Base-by-base conservation (phyloP, 2,329 filamentous ascomycete genomes). In the Colletotrichum sp. region DNA sequence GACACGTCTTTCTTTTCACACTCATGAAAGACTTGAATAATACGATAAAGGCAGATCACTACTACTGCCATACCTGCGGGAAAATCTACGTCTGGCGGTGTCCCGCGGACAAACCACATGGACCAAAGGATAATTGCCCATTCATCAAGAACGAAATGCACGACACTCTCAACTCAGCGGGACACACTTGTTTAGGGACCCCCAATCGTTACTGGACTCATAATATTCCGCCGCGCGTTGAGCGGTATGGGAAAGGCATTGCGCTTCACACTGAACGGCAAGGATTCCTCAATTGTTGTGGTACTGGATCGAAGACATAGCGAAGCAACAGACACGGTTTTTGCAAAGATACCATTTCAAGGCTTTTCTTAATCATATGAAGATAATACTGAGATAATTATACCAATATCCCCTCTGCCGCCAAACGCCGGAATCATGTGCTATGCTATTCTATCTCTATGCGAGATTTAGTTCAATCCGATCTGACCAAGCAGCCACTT, bases 401-500 rank as follows among this genome's bases (percentile, higher is more conserved):
- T 68, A 49, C 49, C 24, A 28, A 21, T 2, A 21, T 64, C 10
- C 52, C 39, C 24, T 55, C 13, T 68, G 24, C 32, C 13, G 9
- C 68, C 32, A 9, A 66, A 75, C 63, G 73, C 69, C 69, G 16
- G 16, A 68, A 44, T 30, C 32, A 72, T 18, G 13, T 52, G 44
- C 44, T 15, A 13, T 26, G 15, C 26, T 60, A 34, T 30, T 39
- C 18, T 57, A 32, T 24, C 64, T 49, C 65, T 28, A 15, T 9
- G 32, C 13, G 26, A 21, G 12, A 26, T 67, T 70, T 26, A 71
- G 6, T 49, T 39, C 3, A 75, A 9, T n/a, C 64, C 66, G 9
- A 57, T 52, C 49, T 76, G 77, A 8, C 28, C 69, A 75, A 77
- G 64, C 65, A 79, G 62, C 79, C 78, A 79, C 63, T 68, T 77